Base-by-base conservation (phyloP, 176 grass and related monocot genomes). In the Oryza meridionalis region DNA sequence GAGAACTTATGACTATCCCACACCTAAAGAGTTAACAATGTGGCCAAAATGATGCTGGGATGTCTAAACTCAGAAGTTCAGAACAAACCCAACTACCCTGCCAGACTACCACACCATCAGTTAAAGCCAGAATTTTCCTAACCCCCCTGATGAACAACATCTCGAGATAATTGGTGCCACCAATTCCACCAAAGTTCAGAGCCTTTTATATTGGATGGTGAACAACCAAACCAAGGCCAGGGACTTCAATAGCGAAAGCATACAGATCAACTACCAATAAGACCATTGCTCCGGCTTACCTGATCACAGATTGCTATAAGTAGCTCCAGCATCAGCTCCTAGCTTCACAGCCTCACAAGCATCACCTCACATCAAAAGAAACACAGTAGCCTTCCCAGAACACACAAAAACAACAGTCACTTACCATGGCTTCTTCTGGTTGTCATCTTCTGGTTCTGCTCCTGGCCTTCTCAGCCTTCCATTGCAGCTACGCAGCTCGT, bases 401-500 rank as follows among this genome's bases (percentile, higher is more conserved):
- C 13, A 50, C n/a, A 45, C 38, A 40, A 40, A 40, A 7, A 40
- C 38, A 53, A 64, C 29, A 29, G 5, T 80, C 73, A 81, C 50
- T 67, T 21, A 65, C 55, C 73, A 96, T 96, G 91, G 88, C 88
- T 85, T 72, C 65, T 35, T 7, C 25, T 71, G 66, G 40, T 76
- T 79, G 86, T 24, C 83, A 11, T 58, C 77, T 96, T 40, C 70
- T 94, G 44, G 55, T 81, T 43, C 76, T 96, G 77, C 77, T 90
- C 49, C 55, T 96, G 50, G 73, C 82, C 69, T 70, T 93, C 35
- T 65, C 72, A 40, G 38, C 84, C 81, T 78, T 91, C 58, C 77
- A 89, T 85, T 70, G 88, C 45, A 91, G 86, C 59, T 65, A 79
- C 2, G 94, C 88, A 1, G 74, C 88, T 81, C 91, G 88, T 31